Conservation (phyloP, 352 stramenopile species). For the Achlya hypogyna region DNA sequence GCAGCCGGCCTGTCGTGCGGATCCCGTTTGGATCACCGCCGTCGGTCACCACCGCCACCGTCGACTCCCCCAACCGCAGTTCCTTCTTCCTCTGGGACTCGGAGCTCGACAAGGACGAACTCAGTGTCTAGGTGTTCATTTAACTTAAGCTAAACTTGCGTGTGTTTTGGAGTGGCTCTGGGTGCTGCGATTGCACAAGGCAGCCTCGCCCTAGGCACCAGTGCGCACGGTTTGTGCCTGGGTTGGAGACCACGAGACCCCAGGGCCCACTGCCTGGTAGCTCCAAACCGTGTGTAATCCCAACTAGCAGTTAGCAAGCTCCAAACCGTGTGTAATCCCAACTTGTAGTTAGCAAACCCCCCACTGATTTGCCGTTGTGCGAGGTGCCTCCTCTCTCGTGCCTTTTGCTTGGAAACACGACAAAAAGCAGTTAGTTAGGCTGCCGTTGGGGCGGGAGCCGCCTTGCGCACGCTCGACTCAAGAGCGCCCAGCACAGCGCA, state of each 20-base stretch:
- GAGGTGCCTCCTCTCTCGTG: too few species aligned
- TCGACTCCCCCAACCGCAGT: not conserved
- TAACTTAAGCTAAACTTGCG: not conserved
- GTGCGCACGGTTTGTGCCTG: too few species aligned
- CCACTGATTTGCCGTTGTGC: too few species aligned
- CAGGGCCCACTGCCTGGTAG: too few species aligned
- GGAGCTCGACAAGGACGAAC: not conserved
- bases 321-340: not conserved
- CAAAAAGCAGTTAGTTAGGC: not conserved
- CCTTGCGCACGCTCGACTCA: not conserved
- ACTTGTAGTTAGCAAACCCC: too few species aligned
- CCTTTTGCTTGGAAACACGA: not conserved
- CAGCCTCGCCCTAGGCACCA: not conserved
- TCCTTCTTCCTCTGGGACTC: conserved; percentile 2
- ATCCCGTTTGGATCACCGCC: not conserved
- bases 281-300: not conserved
- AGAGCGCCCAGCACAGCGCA: conserved; percentile 2
- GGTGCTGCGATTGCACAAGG: not conserved
- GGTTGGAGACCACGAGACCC: too few species aligned
- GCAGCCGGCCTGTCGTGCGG: not conserved
- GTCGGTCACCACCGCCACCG: not conserved
- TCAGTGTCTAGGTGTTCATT: not conserved
- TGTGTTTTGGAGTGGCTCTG: not conserved
- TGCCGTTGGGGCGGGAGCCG: not conserved
- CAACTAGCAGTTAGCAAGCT: not conserved